A percentile compares a stretch with the other conserved stretches of the same genome.
Evolutionary conservation across 371 early-diverging fungal species (phyloP).

Genomic region (Fennellomyces sp.): DNA sequence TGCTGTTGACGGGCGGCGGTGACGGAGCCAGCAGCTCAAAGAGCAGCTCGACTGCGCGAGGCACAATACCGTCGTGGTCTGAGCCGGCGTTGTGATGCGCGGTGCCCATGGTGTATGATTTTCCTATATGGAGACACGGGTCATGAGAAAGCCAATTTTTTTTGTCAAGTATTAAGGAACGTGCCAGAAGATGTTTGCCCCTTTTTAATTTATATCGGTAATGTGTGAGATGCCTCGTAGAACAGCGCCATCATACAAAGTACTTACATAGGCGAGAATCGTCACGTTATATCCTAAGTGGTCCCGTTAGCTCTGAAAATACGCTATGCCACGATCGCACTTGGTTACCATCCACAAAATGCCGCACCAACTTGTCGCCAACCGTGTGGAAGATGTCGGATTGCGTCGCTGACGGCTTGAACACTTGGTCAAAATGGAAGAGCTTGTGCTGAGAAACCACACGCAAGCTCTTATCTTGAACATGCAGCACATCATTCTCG

Average conservation of each 20-base stretch:
- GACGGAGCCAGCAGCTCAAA: constrained; percentile 56
- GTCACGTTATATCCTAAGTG: constrained; percentile 91
- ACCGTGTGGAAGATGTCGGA: constrained; percentile 32
- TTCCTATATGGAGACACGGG: constrained; percentile 34
- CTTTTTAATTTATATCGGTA: constrained; percentile 20
- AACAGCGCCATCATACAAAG: neutral
- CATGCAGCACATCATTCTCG: constrained; percentile 34
- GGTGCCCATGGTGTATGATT: constrained; percentile 99
- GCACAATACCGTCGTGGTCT: constrained; percentile 82
- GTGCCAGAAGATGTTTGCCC: constrained; percentile 95
- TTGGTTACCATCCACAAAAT: constrained; percentile 46
- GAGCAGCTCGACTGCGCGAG: constrained; percentile 82
- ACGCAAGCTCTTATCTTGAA: constrained; percentile 40
- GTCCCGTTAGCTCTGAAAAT: too few species aligned
- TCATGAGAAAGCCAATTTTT: too few species aligned
- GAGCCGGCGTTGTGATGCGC: constrained; percentile 69
- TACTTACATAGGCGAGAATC: constrained; percentile 91
- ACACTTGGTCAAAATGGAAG: constrained; percentile 24
- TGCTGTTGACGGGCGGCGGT: constrained; percentile 4
- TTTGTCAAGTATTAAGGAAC: too few species aligned
- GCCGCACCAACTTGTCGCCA: constrained; percentile 40
- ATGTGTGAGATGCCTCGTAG: too few species aligned
- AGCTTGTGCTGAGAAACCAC: constrained; percentile 32
- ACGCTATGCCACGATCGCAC: too few species aligned
- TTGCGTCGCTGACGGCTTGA: constrained; percentile 14